phyloP scores from a whole-genome alignment of 2,329 filamentous ascomycete genomes.

The Fusarium sp. region DNA sequence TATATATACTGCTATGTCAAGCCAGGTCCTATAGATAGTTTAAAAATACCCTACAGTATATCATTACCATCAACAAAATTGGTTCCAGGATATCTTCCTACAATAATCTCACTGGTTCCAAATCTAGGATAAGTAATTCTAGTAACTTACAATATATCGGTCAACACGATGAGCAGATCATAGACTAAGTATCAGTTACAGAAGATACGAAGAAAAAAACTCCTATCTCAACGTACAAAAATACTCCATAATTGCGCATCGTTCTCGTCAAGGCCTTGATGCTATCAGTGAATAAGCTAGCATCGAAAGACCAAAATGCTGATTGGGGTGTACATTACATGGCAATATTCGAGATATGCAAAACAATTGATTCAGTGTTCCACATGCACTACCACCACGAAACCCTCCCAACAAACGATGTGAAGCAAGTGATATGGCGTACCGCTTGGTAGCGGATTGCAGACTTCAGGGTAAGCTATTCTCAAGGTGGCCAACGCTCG shows the following conservation, averaged over 20 bases:
- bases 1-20: background rate
- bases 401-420: background rate
- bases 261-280: too few species aligned
- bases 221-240: background rate
- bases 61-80: too few species aligned
- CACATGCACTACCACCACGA: background rate
- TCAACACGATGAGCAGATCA: too few species aligned
- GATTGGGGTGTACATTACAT: background rate
- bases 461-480: background rate
- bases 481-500: background rate
- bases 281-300: background rate
- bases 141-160: too few species aligned
- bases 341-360: background rate
- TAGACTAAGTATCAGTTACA: accelerated
- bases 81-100: accelerated
- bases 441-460: too few species aligned
- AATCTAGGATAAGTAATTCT: accelerated
- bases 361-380: background rate
- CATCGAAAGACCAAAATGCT: background rate
- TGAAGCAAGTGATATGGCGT: background rate
- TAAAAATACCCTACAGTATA: too few species aligned
- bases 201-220: background rate
- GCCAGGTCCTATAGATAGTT: background rate
- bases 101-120: too few species aligned
- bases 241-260: too few species aligned